Evolutionary conservation across 2,329 filamentous ascomycete genomes (phyloP).

Genomic region (Botrytis galanthina): DNA sequence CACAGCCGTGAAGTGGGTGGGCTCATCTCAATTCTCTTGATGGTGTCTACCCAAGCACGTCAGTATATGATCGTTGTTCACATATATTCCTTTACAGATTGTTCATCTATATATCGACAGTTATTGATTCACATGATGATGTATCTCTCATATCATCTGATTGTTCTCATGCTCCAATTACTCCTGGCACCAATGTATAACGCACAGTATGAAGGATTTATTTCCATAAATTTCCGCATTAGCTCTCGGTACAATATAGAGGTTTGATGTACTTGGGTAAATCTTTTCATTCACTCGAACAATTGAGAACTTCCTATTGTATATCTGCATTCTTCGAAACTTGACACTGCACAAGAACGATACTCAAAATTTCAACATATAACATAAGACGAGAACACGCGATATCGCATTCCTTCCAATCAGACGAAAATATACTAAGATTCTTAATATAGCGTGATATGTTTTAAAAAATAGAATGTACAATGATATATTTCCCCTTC

Average conservation of each 20-base stretch:
- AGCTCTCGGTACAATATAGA: background rate
- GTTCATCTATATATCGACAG: background rate
- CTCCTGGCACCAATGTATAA: background rate
- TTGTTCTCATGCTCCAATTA: background rate
- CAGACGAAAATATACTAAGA: background rate
- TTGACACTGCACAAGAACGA: too few relatives aligned
- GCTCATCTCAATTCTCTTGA: background rate
- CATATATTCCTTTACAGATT: background rate
- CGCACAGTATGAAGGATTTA: background rate
- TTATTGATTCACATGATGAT: background rate
- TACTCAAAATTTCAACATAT: accelerated
- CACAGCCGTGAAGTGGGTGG: too few relatives aligned
- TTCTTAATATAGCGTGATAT: background rate
- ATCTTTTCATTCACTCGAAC: background rate
- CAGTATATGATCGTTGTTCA: background rate
- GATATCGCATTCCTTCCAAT: background rate
- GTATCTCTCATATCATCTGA: background rate
- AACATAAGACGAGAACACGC: background rate
- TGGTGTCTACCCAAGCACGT: background rate
- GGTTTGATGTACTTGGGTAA: too few relatives aligned
- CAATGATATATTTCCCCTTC: background rate
- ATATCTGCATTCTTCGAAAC: background rate
- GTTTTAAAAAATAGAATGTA: background rate
- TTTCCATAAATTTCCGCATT: background rate
- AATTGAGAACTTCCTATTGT: background rate